Evolutionary conservation across 768 basidiomycete species (phyloP).

Genomic region (Leucogyrophana mollusca): DNA sequence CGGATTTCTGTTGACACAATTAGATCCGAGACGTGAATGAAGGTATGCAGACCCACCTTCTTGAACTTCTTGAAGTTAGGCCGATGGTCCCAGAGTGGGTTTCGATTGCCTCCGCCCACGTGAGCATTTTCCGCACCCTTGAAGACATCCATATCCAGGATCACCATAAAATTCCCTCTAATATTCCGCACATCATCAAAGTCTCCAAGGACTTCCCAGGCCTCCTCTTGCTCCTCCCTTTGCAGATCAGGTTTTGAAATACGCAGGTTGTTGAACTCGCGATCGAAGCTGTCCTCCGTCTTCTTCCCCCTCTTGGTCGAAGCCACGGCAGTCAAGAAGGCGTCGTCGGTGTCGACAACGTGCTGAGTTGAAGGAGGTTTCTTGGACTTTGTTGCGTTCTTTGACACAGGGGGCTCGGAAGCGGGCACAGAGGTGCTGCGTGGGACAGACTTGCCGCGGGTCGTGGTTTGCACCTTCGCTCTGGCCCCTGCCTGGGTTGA

Average conservation of each 20-base stretch:
- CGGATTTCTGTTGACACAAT: too few species aligned
- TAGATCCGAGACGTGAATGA: too few species aligned
- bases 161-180: conserved; percentile 79
- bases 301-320: conserved; percentile 70
- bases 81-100: conserved; percentile 45
- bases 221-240: conserved; percentile 44
- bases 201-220: conserved; percentile 62
- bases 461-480: not conserved
- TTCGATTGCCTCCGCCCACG: conserved; percentile 18
- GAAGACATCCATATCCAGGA: conserved; percentile 63
- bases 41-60: conserved; percentile 46
- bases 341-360: conserved; percentile 55
- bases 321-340: conserved; percentile 71
- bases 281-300: conserved; percentile 67
- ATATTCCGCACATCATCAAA: conserved; percentile 63
- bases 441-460: conserved; percentile 3
- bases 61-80: conserved; percentile 81
- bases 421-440: not conserved
- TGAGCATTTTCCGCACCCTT: conserved; percentile 22
- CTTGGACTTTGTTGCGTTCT: conserved; percentile 7
- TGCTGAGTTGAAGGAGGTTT: conserved; percentile 7
- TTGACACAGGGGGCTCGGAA: conserved; percentile 5
- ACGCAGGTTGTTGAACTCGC: conserved; percentile 76
- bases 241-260: conserved; percentile 63
- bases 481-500: not conserved